These are phyloP conservation scores for Camellia oleifera DNA, from an alignment of 179 eudicot genomes.

Conservation along the genomic window DNA sequence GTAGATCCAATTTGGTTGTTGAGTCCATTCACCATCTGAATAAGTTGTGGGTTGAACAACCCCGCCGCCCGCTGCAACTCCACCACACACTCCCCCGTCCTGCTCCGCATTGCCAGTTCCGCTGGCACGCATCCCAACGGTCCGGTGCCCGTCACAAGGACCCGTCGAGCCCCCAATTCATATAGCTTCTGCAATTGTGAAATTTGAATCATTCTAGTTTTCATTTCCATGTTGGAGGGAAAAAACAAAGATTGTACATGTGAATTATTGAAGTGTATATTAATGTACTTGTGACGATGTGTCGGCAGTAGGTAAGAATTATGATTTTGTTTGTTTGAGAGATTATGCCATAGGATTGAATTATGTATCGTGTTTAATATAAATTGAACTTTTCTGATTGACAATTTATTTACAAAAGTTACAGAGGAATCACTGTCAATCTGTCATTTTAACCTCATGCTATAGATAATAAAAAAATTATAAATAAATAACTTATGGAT, in stretches of 20 bases:
- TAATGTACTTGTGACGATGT: background rate
- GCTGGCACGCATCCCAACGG: conserved; percentile 69
- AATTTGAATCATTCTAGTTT: background rate
- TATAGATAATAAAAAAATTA: too few relatives aligned
- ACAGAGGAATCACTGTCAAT: too few relatives aligned
- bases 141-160: conserved; percentile 65
- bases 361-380: too few relatives aligned
- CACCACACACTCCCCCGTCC: conserved; percentile 38
- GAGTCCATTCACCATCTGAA: conserved; percentile 14
- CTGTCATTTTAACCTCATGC: too few relatives aligned
- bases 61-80: conserved; percentile 33
- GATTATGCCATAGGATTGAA: too few relatives aligned
- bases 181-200: conserved; percentile 38
- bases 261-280: background rate
- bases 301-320: background rate
- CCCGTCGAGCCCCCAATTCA: conserved; percentile 60
- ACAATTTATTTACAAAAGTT: too few relatives aligned
- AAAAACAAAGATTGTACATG: background rate
- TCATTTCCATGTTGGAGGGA: background rate
- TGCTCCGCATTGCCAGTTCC: conserved; percentile 54
- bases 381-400: too few relatives aligned
- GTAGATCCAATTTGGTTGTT: conserved; percentile 22
- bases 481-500: too few relatives aligned
- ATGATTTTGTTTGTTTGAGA: background rate
- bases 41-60: conserved; percentile 29